These are phyloP conservation scores for Rhizopogon vesiculosus DNA, from an alignment of 768 basidiomycete genomes.

Conservation along the genomic window DNA sequence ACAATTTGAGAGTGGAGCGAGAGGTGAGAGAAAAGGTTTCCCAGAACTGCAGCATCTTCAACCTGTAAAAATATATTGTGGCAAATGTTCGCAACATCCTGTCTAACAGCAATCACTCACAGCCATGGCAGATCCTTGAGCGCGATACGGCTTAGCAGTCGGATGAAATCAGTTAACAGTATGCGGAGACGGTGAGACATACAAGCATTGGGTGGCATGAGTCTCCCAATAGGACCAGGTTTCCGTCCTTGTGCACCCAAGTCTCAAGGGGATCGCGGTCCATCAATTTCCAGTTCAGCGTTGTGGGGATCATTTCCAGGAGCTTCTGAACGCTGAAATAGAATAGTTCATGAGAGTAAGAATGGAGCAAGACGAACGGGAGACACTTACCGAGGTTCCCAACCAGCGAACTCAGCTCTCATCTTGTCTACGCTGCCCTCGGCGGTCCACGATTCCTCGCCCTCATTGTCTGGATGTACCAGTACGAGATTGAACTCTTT, in stretches of 20 bases:
- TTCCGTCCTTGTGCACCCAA: slow-evolving; percentile 43
- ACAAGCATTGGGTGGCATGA: slow-evolving; percentile 54
- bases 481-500: slow-evolving; percentile 44
- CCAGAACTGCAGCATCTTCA: slow-evolving; percentile 36
- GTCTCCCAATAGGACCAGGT: slow-evolving; percentile 46
- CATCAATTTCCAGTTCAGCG: slow-evolving; percentile 43
- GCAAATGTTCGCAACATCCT: not conserved
- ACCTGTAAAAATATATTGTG: slow-evolving; percentile 20
- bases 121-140: slow-evolving; percentile 54
- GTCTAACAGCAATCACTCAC: slow-evolving; percentile 21
- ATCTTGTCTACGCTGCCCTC: slow-evolving; percentile 42
- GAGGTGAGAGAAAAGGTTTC: slow-evolving; percentile 46
- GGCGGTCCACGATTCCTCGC: slow-evolving; percentile 41
- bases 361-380: not conserved
- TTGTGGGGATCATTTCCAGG: slow-evolving; percentile 35
- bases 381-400: slow-evolving; percentile 40
- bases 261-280: slow-evolving; percentile 43
- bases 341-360: slow-evolving; percentile 3
- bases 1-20: slow-evolving; percentile 36
- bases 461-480: slow-evolving; percentile 33
- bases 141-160: slow-evolving; percentile 39
- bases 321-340: slow-evolving; percentile 39
- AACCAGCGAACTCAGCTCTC: slow-evolving; percentile 40
- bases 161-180: not conserved
- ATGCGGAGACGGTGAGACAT: not conserved